These are phyloP conservation scores for Candida stauntonica DNA, from an alignment of 805 yeast genomes.

Conservation along the genomic window DNA sequence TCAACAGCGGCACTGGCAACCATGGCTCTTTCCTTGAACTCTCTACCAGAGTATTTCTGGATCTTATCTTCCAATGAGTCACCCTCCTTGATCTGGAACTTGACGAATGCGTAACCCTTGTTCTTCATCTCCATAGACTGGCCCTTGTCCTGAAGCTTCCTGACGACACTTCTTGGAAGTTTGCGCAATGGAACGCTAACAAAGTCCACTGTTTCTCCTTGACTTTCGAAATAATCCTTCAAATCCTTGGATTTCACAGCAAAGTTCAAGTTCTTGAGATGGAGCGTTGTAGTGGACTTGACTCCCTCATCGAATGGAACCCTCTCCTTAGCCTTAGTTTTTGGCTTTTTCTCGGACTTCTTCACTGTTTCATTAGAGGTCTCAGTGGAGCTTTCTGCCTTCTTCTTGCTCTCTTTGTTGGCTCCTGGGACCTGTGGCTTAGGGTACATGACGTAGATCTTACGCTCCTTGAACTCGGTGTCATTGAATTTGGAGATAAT, in stretches of 20 bases:
- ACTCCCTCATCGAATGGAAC: conserved; percentile 35
- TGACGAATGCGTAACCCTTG: conserved; percentile 64
- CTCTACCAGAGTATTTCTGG: conserved; percentile 60
- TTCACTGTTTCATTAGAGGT: conserved; percentile 3
- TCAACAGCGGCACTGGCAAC: conserved; percentile 73
- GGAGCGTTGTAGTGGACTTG: conserved; percentile 47
- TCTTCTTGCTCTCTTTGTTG: conserved; percentile 30
- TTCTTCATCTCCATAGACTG: conserved; percentile 42
- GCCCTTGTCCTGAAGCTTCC: conserved; percentile 41
- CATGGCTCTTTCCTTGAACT: conserved; percentile 60
- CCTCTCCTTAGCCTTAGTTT: conserved; percentile 23
- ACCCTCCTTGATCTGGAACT: conserved; percentile 32
- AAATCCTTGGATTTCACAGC: conserved; percentile 51
- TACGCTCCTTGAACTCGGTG: conserved; percentile 40
- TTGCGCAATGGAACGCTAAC: conserved; percentile 54
- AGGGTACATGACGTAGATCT: conserved; percentile 50
- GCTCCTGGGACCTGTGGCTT: conserved; percentile 52
- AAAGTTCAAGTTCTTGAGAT: conserved; percentile 61
- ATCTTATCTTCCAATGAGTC: conserved; percentile 61
- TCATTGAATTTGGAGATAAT: conserved; percentile 41
- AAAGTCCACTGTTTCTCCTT: conserved; percentile 47
- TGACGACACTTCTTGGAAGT: conserved; percentile 40
- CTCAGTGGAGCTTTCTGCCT: conserved; percentile 10
- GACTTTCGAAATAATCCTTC: conserved; percentile 42
- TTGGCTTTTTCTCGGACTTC: conserved; percentile 7